Evolutionary conservation across 352 stramenopile species (phyloP).

Genomic region (Thalassiosira pacifica): DNA sequence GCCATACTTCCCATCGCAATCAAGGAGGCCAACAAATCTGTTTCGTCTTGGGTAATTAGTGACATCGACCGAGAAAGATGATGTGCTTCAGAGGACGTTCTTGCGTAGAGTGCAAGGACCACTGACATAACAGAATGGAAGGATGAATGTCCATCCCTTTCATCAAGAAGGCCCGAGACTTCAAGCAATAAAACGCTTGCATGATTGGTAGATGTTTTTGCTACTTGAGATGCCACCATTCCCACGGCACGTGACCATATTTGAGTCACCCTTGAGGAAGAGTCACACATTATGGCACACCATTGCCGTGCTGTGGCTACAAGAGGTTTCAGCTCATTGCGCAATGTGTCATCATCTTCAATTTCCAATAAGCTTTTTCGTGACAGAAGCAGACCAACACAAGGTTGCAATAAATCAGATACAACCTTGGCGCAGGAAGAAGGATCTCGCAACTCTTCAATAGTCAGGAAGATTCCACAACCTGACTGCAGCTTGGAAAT

Average conservation of each 20-base stretch:
- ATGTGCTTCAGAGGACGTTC: conserved; percentile 52
- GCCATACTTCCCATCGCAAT: conserved; percentile 67
- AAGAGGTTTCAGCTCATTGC: conserved; percentile 49
- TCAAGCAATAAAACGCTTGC: conserved; percentile 67
- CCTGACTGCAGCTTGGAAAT: conserved; percentile 61
- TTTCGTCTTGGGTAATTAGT: conserved; percentile 32
- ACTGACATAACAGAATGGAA: conserved; percentile 71
- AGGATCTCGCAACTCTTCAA: conserved; percentile 53
- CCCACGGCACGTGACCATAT: conserved; percentile 74
- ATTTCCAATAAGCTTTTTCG: conserved; percentile 24
- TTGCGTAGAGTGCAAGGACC: conserved; percentile 64
- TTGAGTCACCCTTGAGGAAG: conserved; percentile 39
- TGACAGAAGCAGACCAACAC: conserved; percentile 46
- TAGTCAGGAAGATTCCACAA: conserved; percentile 61
- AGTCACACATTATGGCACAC: conserved; percentile 63
- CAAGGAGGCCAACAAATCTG: conserved; percentile 26
- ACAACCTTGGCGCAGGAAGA: conserved; percentile 49
- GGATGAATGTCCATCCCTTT: conserved; percentile 47
- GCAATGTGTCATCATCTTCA: conserved; percentile 38
- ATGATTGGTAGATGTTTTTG: conserved; percentile 58
- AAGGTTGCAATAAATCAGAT: conserved; percentile 56
- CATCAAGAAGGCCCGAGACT: conserved; percentile 72
- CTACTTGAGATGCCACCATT: conserved; percentile 60
- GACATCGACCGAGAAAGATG: conserved; percentile 50
- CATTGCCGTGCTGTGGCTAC: conserved; percentile 55